Evolutionary conservation across 202 grass and related monocot species (phyloP).

Genomic region (Musa balbisiana): DNA sequence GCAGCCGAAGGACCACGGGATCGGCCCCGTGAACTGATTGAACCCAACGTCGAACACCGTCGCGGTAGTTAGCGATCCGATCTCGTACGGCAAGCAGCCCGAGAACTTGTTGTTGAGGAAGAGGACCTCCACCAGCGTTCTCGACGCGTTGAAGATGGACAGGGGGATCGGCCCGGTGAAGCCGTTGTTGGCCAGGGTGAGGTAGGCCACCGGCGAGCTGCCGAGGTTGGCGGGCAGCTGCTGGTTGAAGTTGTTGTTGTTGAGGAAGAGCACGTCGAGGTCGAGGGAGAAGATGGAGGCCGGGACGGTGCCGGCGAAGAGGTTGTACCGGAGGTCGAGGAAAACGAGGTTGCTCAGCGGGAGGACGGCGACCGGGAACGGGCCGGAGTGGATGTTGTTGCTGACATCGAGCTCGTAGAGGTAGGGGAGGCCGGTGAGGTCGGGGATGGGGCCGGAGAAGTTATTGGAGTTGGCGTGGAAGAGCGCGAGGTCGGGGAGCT

Average conservation of each 20-base stretch:
- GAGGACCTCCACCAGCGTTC: slow-evolving; percentile 53
- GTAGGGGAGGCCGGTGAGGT: slow-evolving; percentile 39
- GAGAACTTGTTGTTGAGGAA: slow-evolving; percentile 72
- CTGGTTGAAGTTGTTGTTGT: slow-evolving; percentile 61
- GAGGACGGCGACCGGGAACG: slow-evolving; percentile 43
- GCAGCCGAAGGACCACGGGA: slow-evolving; percentile 71
- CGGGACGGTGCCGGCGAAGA: slow-evolving; percentile 39
- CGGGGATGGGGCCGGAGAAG: slow-evolving; percentile 44
- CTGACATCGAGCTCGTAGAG: slow-evolving; percentile 89
- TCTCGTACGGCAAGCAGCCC: slow-evolving; percentile 57
- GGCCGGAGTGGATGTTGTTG: slow-evolving; percentile 61
- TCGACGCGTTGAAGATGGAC: slow-evolving; percentile 49
- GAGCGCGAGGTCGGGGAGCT: slow-evolving; percentile 66
- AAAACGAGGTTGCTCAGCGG: slow-evolving; percentile 45
- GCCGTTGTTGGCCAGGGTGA: slow-evolving; percentile 71
- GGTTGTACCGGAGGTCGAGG: slow-evolving; percentile 85
- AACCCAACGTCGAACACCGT: slow-evolving; percentile 60
- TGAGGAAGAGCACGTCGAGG: slow-evolving; percentile 67
- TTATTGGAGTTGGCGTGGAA: slow-evolving; percentile 93
- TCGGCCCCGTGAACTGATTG: slow-evolving; percentile 49
- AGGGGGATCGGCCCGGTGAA: slow-evolving; percentile 55
- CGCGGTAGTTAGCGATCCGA: slow-evolving; percentile 40
- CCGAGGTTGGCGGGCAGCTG: slow-evolving; percentile 47
- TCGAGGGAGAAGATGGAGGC: slow-evolving; percentile 33
- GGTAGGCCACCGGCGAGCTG: slow-evolving; percentile 41